Evolutionary conservation across 768 basidiomycete genomes (phyloP).

Genomic region (Rhizopogon sp.): DNA sequence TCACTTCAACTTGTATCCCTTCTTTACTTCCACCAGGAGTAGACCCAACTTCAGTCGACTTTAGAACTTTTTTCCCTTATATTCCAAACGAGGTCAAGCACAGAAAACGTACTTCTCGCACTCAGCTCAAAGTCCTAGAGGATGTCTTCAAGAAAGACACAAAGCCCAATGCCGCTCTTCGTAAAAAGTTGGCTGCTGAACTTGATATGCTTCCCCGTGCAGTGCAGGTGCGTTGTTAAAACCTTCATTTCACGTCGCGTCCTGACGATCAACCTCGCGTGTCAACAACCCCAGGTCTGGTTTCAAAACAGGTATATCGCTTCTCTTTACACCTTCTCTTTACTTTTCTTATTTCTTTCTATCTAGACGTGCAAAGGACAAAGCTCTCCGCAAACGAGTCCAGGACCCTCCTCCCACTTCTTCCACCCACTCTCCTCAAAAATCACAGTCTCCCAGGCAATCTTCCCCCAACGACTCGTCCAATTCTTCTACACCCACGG

Average conservation of each 20-base stretch:
- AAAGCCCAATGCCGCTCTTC: conserved; percentile 80
- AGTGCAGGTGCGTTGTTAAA: conserved; percentile 69
- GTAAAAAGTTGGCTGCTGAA: conserved; percentile 76
- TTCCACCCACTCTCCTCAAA: conserved; percentile 5
- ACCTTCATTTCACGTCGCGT: conserved; percentile 6
- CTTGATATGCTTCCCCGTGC: conserved; percentile 91
- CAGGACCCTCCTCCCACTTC: conserved; percentile 9
- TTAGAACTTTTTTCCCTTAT: conserved; percentile 83
- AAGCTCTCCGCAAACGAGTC: conserved; percentile 56
- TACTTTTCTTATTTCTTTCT: conserved; percentile 4
- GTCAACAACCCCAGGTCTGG: conserved; percentile 59
- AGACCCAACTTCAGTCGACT: conserved; percentile 67
- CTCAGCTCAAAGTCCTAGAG: conserved; percentile 89
- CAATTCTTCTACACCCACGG: conserved; percentile 33
- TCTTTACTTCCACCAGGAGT: conserved; percentile 45
- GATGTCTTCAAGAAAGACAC: conserved; percentile 81
- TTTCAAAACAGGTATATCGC: conserved; percentile 74
- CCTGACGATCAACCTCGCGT: conserved; percentile 16
- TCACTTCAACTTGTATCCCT: conserved; percentile 37
- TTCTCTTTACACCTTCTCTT: background rate
- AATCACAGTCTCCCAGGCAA: conserved; percentile 14
- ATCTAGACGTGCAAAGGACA: conserved; percentile 78
- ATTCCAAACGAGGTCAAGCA: conserved; percentile 93
- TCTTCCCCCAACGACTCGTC: conserved; percentile 25
- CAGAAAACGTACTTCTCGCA: conserved; percentile 80